Evolutionary conservation across 306 rosid genomes (phyloP).

Genomic region (Mimosa pudica): DNA sequence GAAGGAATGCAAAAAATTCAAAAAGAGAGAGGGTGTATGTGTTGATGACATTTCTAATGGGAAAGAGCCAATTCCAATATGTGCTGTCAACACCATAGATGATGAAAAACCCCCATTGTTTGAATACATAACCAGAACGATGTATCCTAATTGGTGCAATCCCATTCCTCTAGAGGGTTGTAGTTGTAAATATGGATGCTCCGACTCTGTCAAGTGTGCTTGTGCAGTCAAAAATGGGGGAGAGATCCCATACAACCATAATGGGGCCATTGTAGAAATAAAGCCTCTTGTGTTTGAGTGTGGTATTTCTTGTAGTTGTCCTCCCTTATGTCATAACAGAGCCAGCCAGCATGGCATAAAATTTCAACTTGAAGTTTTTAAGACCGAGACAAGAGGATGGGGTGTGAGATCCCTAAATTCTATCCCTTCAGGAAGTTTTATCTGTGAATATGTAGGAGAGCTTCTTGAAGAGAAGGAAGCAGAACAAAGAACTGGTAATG

Average conservation of each 20-base stretch:
- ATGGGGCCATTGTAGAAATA: conserved; percentile 83
- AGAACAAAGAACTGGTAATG: conserved; percentile 78
- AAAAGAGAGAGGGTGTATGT: conserved; percentile 69
- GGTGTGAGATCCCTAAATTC: conserved; percentile 93
- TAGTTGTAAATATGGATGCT: conserved; percentile 70
- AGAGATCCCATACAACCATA: conserved; percentile 77
- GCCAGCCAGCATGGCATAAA: conserved; percentile 80
- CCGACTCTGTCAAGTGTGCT: conserved; percentile 65
- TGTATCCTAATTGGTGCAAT: conserved; percentile 71
- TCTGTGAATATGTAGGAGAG: conserved; percentile 92
- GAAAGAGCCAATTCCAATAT: conserved; percentile 72
- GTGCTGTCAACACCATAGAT: conserved; percentile 78
- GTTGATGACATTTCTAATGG: conserved; percentile 81
- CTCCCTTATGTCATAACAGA: conserved; percentile 77
- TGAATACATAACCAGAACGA: conserved; percentile 67
- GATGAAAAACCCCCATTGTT: conserved; percentile 79
- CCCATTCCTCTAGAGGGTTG: conserved; percentile 64
- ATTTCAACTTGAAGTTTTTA: conserved; percentile 84
- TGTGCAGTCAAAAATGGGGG: conserved; percentile 84
- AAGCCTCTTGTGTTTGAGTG: conserved; percentile 91
- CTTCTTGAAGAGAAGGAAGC: conserved; percentile 89
- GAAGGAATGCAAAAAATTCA: conserved; percentile 71
- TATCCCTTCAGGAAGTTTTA: conserved; percentile 88
- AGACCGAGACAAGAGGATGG: conserved; percentile 86
- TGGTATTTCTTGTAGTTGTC: conserved; percentile 79